Base-by-base conservation (phyloP, 2,329 filamentous ascomycete genomes). In the Didymella exigua region DNA sequence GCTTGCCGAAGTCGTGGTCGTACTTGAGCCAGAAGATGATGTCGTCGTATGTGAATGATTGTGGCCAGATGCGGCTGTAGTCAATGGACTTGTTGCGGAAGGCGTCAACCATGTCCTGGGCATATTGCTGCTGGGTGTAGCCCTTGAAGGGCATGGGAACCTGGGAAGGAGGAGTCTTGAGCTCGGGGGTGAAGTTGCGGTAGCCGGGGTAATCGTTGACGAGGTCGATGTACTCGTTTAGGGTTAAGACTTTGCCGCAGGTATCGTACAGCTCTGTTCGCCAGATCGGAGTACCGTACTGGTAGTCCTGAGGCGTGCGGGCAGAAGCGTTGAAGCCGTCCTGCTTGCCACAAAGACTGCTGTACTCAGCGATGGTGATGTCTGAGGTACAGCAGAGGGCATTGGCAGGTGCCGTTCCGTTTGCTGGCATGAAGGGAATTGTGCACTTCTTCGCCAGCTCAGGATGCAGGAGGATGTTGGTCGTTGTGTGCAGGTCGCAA, bases 401-500 rank as follows among this genome's bases (percentile, higher is more conserved):
- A 30, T 59, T 59, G 9, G 61, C 61, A 1, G 55, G 45, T 10
- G 54, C 19, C 10, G 61, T 64, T 3, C 24, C 59, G 14, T 72
- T 71, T 4, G 84, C 81, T 0, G 86, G 83, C n/a, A 71, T 73
- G 73, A 89, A 89, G 0, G 85, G 86, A 47, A 74, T 70, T 2
- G 81, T 84, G 75, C 86, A 89, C 75, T 89, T 89, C 49, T 80
- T 80, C 56, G 84, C 85, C 44, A 89, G 82, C 60, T 84, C 81
- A 10, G 86, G 84, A 44, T 82, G 78, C 42, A 79, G 71, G 59
- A 89, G 79, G 67, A 89, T 87, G 75, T 89, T 84, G 68, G 86
- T 89, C 8, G 86, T 89, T 19, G 83, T 86, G 76, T 89, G 86
- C 34, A 89, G 75, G 64, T 89, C 86, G 73, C 86, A 89, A 61